These are phyloP conservation scores for Circinella minor DNA, from an alignment of 371 early-diverging fungal species.

Conservation along the genomic window DNA sequence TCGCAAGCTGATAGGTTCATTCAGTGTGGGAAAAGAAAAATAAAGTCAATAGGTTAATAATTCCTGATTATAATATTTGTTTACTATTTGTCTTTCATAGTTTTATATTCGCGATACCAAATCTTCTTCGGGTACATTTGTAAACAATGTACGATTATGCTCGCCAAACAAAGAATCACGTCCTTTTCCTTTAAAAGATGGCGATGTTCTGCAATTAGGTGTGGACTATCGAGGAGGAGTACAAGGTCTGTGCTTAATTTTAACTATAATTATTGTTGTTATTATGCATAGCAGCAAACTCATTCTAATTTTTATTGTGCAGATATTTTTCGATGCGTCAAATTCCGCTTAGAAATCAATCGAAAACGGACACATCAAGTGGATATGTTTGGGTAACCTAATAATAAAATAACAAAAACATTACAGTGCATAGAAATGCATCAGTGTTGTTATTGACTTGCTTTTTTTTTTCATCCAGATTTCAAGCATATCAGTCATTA, in stretches of 20 bases:
- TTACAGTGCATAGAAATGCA: neutral
- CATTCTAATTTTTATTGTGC: neutral
- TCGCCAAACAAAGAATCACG: constrained; percentile 82
- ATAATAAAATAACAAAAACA: neutral
- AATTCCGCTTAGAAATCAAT: constrained; percentile 76
- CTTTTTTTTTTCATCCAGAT: neutral
- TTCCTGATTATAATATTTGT: too few species aligned
- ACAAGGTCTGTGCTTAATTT: constrained; percentile 8
- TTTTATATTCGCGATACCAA: constrained; percentile 90
- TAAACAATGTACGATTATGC: constrained; percentile 88
- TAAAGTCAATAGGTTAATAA: neutral
- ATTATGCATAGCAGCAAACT: constrained; percentile 24
- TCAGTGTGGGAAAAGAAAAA: neutral
- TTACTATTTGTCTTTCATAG: constrained; percentile 30
- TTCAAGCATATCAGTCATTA: neutral
- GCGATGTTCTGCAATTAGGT: constrained; percentile 92
- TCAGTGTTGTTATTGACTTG: neutral
- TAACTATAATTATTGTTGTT: neutral
- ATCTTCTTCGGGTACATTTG: constrained; percentile 94
- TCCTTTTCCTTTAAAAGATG: constrained; percentile 81
- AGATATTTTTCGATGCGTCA: constrained; percentile 74
- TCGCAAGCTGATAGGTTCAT: too few species aligned
- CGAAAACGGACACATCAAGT: constrained; percentile 31
- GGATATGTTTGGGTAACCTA: constrained; percentile 9
- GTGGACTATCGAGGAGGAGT: constrained; percentile 67